A percentile compares a stretch with the other conserved stretches of the same genome.
phyloP scores from a whole-genome alignment of 1,284 basidiomycete species.

The Pisolithus thermaeus region DNA sequence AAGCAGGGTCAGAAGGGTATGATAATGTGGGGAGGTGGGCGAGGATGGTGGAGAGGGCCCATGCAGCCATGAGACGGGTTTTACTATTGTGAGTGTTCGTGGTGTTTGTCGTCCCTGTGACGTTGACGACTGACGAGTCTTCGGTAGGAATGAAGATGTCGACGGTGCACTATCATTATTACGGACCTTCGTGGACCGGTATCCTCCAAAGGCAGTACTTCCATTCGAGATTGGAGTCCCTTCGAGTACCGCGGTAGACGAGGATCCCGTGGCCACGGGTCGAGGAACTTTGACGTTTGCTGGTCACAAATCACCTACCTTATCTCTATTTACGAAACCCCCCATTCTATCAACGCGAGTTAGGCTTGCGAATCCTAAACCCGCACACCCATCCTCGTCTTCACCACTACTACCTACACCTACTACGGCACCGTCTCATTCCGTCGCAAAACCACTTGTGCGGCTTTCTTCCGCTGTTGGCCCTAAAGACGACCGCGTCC shows the following conservation, averaged over 20 bases:
- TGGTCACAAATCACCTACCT: constrained; percentile 2
- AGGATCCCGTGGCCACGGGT: background rate
- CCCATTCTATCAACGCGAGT: constrained; percentile 51
- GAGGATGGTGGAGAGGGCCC: constrained; percentile 53
- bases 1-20: constrained; percentile 19
- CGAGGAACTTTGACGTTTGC: background rate
- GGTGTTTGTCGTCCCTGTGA: background rate
- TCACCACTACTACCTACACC: no score
- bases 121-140: background rate
- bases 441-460: constrained; percentile 54
- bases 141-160: constrained; percentile 42
- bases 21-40: constrained; percentile 21
- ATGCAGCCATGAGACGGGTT: constrained; percentile 59
- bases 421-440: no score
- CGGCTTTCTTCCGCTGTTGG: constrained; percentile 47
- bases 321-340: constrained; percentile 30
- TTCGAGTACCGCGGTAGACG: background rate
- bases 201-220: constrained; percentile 44
- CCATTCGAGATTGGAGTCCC: constrained; percentile 7
- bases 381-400: background rate
- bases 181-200: constrained; percentile 50
- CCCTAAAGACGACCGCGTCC: constrained; percentile 61
- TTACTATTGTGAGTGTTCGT: constrained; percentile 46
- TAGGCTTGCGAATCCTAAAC: constrained; percentile 30
- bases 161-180: constrained; percentile 50